phyloP scores from a whole-genome alignment of 2,329 filamentous ascomycete species.

The Penicillium occitanis region DNA sequence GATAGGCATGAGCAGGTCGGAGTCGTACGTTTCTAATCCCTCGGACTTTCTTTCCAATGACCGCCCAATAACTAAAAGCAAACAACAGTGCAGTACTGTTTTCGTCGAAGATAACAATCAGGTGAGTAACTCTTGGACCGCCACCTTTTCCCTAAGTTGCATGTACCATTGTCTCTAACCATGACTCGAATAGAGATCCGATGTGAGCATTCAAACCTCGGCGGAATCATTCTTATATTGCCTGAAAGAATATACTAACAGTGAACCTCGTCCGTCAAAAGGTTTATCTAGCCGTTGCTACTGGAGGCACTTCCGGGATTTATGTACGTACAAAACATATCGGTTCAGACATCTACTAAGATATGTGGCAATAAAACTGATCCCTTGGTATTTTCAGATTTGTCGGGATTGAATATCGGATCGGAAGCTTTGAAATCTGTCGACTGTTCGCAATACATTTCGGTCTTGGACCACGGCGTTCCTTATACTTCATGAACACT shows the following conservation, averaged over 20 bases:
- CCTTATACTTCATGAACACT: not conserved
- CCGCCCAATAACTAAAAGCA: not conserved
- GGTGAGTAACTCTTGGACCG: not conserved
- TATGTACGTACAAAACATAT: not conserved
- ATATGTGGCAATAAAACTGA: not conserved
- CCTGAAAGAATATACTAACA: not conserved
- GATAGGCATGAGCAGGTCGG: not conserved
- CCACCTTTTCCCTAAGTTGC: not conserved
- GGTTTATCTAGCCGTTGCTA: not conserved
- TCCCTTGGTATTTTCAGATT: not conserved
- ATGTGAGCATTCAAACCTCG: not conserved
- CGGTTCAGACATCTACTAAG: not conserved
- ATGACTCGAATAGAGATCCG: not conserved
- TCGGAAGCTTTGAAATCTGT: not conserved
- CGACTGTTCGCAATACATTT: not conserved
- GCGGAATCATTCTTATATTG: not conserved
- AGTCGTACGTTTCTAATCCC: not conserved
- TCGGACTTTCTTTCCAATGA: not conserved
- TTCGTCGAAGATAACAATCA: not conserved
- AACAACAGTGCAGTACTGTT: not conserved
- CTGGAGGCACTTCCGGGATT: slow-evolving; percentile 7
- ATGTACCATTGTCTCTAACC: not conserved
- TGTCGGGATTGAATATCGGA: not conserved
- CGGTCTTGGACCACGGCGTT: not conserved
- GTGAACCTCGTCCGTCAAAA: not conserved